Base-by-base conservation (phyloP, 495 filamentous ascomycete species). In the Daldinia childiae region DNA sequence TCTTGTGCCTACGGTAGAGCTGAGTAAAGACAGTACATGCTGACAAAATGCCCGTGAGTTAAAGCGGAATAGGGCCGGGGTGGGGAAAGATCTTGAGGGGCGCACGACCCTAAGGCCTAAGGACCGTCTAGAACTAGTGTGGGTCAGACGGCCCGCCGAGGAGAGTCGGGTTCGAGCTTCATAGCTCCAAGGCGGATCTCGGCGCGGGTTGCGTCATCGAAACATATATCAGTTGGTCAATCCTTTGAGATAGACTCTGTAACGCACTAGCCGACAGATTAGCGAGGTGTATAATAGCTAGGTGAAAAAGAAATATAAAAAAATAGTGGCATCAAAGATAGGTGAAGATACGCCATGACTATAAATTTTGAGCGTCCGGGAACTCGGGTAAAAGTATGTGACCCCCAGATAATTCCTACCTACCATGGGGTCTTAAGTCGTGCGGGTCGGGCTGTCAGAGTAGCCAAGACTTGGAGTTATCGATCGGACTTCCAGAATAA, bases 111-210 rank as follows among this genome's bases (percentile, higher is more conserved):
- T 26, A 38, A 19, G 38, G 38, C 38, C 5, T 26, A 38, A 19
- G 38, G 38, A 43, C 30, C 17, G 38, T 43, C 38, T 29, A 66
- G 30, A 68, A 51, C 61, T 73, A 34, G 64, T 63, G 69, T 72
- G 59, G 64, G 62, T 66, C 71, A 66, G 62, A 66, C 66, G 71
- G 66, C 56, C 71, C 71, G 71, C 62, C 52, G 71, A 73, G 62
- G 62, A 73, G 58, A 65, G 38, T 73, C 71, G 66, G 66, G 43
- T 59, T 65, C 59, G 17, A 54, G 48, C 26, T 41, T 68, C 39
- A 15, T 6, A 62, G 48, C 34, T 41, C 62, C 66, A 66, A 63
- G 66, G 19, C 65, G 65, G 71, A 73, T 65, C 14, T 62, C 65
- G 66, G 66, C 62, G 58, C 52, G 66, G 52, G 29, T 69, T 63